Conservation (phyloP, 371 early-diverging fungal species). For the Mortierella sp. region DNA sequence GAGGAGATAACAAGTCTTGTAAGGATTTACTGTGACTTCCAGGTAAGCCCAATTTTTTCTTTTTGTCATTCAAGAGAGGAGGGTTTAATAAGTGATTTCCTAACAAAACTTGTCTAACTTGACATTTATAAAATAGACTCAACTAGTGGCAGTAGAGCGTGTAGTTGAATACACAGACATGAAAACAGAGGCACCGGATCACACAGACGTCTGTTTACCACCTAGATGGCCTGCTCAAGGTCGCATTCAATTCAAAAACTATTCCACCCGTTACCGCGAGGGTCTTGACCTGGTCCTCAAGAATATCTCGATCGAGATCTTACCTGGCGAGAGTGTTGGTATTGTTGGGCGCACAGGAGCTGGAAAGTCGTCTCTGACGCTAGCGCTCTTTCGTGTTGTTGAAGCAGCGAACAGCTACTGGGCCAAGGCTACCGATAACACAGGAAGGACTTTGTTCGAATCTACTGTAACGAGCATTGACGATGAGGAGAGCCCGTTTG, state of each 20-base stretch:
- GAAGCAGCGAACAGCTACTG: conserved; percentile 64
- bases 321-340: conserved; percentile 46
- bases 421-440: conserved; percentile 30
- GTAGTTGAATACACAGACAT: conserved; percentile 88
- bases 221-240: conserved; percentile 66
- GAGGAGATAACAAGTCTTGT: conserved; percentile 90
- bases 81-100: too few relatives aligned
- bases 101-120: neutral
- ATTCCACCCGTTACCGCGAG: too few relatives aligned
- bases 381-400: conserved; percentile 79
- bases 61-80: neutral
- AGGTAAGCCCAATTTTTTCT: conserved; percentile 56
- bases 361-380: conserved; percentile 77
- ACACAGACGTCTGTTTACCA: conserved; percentile 37
- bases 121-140: conserved; percentile 57
- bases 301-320: conserved; percentile 56
- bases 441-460: neutral
- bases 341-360: conserved; percentile 65
- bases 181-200: conserved; percentile 67
- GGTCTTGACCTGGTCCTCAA: conserved; percentile 66
- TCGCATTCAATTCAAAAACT: conserved; percentile 64
- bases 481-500: conserved; percentile 26
- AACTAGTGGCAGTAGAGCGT: conserved; percentile 89
- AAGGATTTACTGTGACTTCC: conserved; percentile 76
- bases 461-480: neutral